Evolutionary conservation across 1,284 basidiomycete genomes (phyloP).

Genomic region (Melampsora abietis-canadensis): DNA sequence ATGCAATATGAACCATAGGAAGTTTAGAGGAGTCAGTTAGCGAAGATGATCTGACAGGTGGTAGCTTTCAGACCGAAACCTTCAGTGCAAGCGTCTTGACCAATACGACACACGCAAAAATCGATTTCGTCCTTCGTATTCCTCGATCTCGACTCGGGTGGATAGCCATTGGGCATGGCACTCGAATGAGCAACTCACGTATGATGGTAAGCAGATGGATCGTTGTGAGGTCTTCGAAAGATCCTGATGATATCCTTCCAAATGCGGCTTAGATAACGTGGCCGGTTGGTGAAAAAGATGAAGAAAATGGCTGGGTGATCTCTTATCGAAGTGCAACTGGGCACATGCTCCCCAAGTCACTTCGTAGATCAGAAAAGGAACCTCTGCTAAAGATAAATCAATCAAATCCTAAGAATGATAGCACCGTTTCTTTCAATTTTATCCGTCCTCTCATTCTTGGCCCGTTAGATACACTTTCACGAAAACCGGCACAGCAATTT

Average conservation of each 20-base stretch:
- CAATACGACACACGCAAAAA: constrained; percentile 33
- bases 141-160: constrained; percentile 19
- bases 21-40: not conserved
- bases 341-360: constrained; percentile 31
- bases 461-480: constrained; percentile 14
- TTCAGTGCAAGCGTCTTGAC: constrained; percentile 24
- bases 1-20: not conserved
- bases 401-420: not conserved
- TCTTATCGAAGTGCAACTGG: constrained; percentile 34
- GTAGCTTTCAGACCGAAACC: constrained; percentile 10
- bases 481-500: constrained; percentile 15
- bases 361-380: constrained; percentile 19
- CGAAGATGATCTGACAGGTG: not conserved
- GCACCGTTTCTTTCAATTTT: not conserved
- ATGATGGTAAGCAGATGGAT: constrained; percentile 29
- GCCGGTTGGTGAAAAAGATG: not conserved
- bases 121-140: constrained; percentile 21
- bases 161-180: constrained; percentile 39
- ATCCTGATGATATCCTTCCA: not conserved
- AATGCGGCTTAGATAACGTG: constrained; percentile 26
- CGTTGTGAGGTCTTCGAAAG: not conserved
- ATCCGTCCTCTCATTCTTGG: constrained; percentile 26
- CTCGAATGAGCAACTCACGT: constrained; percentile 39
- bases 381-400: constrained; percentile 2
- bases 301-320: constrained; percentile 19